These are phyloP conservation scores for Volvox reticuliferus DNA, from an alignment of 139 green algal species.

Conservation along the genomic window DNA sequence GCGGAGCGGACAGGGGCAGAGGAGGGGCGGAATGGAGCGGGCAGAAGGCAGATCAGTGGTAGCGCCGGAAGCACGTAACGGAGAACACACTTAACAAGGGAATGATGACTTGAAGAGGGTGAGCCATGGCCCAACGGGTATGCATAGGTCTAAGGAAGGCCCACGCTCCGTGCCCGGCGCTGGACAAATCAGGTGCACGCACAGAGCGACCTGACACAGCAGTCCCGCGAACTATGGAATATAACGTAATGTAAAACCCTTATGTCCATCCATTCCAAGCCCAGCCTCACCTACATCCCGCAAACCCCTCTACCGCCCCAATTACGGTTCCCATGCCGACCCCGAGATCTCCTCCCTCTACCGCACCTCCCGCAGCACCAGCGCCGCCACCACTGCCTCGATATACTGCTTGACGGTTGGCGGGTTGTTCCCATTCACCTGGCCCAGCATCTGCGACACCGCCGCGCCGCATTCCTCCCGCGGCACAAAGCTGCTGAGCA, in stretches of 20 bases:
- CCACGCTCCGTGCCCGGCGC: too few species aligned
- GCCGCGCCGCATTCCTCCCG: background rate
- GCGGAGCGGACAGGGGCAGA: background rate
- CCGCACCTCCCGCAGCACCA: constrained; percentile 68
- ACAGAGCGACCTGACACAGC: too few species aligned
- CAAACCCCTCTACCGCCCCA: too few species aligned
- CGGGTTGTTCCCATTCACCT: constrained; percentile 55
- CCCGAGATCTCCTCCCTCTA: background rate
- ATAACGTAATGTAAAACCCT: too few species aligned
- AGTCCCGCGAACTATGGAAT: too few species aligned
- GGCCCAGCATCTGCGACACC: constrained; percentile 39
- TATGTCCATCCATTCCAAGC: too few species aligned
- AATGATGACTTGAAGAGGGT: background rate
- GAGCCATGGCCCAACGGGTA: too few species aligned
- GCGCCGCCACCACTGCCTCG: constrained; percentile 68
- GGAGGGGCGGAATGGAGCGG: background rate
- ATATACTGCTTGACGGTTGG: constrained; percentile 82
- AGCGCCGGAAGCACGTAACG: background rate
- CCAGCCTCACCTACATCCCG: too few species aligned
- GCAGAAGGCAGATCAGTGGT: too few species aligned
- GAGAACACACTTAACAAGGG: background rate
- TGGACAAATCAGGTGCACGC: too few species aligned
- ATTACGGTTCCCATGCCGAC: too few species aligned
- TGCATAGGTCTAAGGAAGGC: too few species aligned
- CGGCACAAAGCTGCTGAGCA: constrained; percentile 62